Conservation (phyloP, 2,329 filamentous ascomycete genomes). For the Balansia obtecta region DNA sequence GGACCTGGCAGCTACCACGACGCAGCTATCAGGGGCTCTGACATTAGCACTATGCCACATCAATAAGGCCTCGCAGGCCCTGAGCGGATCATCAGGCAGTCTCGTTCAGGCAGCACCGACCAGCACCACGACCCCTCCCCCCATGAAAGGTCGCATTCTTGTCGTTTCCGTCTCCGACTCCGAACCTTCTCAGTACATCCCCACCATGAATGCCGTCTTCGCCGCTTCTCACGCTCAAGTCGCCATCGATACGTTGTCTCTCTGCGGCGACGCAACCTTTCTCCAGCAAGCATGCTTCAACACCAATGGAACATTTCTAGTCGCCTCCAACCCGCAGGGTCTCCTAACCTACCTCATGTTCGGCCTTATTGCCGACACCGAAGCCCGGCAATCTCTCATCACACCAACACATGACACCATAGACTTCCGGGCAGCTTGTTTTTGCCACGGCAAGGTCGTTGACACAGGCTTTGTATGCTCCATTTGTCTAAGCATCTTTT, state of each 20-base stretch:
- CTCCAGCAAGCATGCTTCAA: slow-evolving; percentile 75
- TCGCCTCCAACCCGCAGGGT: slow-evolving; percentile 47
- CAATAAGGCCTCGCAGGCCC: slow-evolving; percentile 63
- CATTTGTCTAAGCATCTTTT: slow-evolving; percentile 92
- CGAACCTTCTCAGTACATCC: slow-evolving; percentile 86
- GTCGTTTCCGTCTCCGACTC: slow-evolving; percentile 79
- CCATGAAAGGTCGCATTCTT: slow-evolving; percentile 54
- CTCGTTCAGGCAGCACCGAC: slow-evolving; percentile 24
- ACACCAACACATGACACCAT: slow-evolving; percentile 74
- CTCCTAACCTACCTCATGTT: slow-evolving; percentile 92
- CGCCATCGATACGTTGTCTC: slow-evolving; percentile 81
- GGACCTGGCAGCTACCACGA: slow-evolving; percentile 62
- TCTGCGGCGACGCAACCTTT: slow-evolving; percentile 79
- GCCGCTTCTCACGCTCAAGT: slow-evolving; percentile 80
- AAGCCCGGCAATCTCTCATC: slow-evolving; percentile 50
- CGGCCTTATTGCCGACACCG: slow-evolving; percentile 61
- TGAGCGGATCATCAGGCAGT: slow-evolving; percentile 41
- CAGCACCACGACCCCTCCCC: slow-evolving; percentile 17
- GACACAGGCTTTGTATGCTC: slow-evolving; percentile 93
- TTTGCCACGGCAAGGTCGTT: slow-evolving; percentile 85
- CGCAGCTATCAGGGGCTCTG: slow-evolving; percentile 81
- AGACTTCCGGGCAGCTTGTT: slow-evolving; percentile 96
- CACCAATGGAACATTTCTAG: slow-evolving; percentile 44
- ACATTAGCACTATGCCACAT: slow-evolving; percentile 84
- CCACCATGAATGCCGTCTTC: slow-evolving; percentile 97